A percentile compares a stretch with the other conserved stretches of the same genome.
Evolutionary conservation across 179 eudicot species (phyloP).

Genomic region (Carnegiea gigantea): DNA sequence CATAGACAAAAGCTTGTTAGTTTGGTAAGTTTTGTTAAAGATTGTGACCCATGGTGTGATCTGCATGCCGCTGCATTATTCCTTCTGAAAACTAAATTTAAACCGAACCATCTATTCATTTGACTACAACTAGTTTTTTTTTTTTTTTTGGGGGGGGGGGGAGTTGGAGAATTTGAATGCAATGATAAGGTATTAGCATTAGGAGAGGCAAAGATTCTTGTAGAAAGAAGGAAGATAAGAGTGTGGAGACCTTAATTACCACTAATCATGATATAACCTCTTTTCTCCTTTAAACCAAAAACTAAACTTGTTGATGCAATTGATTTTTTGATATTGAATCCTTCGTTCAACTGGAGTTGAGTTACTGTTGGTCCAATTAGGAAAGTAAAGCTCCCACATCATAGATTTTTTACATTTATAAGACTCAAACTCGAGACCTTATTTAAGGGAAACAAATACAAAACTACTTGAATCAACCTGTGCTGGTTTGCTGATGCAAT

Average conservation of each 20-base stretch:
- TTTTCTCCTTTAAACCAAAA: slow-evolving; percentile 13
- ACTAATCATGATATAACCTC: slow-evolving; percentile 26
- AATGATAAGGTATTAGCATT: slow-evolving; percentile 19
- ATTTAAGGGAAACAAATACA: too few species aligned
- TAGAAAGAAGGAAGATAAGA: slow-evolving; percentile 12
- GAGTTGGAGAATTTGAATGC: slow-evolving; percentile 3
- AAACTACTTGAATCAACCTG: too few species aligned
- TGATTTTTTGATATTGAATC: background rate
- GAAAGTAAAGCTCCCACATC: too few species aligned
- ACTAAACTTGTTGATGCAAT: slow-evolving; percentile 15
- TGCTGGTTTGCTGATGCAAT: slow-evolving; percentile 11
- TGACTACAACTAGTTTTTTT: background rate
- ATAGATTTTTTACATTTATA: too few species aligned
- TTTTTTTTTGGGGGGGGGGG: background rate
- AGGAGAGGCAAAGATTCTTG: slow-evolving; percentile 33
- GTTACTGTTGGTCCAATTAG: too few species aligned
- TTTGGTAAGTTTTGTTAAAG: too few species aligned
- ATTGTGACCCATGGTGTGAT: too few species aligned
- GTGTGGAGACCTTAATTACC: slow-evolving; percentile 23
- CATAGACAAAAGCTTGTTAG: too few species aligned
- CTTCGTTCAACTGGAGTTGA: too few species aligned
- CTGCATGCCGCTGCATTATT: too few species aligned
- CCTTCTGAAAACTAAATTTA: too few species aligned
- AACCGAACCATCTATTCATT: background rate
- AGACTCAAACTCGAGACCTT: too few species aligned